Evolutionary conservation across 2,329 filamentous ascomycete species (phyloP), one percentile per base, ranked within the genome.

Genomic region (Colletotrichum theobromicola): DNA sequence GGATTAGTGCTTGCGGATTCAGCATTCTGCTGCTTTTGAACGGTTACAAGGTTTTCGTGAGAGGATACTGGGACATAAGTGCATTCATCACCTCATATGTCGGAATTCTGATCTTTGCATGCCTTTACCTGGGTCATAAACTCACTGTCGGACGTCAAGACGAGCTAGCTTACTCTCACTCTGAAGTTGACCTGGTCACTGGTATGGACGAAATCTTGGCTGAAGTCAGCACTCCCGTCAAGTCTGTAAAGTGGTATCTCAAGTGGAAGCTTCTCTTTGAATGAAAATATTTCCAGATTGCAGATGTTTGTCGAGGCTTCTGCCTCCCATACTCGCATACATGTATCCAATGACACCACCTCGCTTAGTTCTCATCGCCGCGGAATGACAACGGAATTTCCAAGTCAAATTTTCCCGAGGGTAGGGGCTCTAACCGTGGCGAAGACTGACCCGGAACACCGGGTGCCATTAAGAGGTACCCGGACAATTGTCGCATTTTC

Each of bases 41-140:
- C 79, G 93, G 93, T 5, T 94, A 94, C 82, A 91, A 90, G 10
- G 88, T 89, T 6, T 94, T 93, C 79, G 91, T 94, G 50, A 76
- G 89, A 0, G 84, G 85, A 4, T 84, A 87, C 9, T 94, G 93
- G 90, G 85, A 84, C 77, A 88, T 88, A 7, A 85, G 86, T 68
- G 84, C 87, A 53, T 94, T 94, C 79, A 93, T 94, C 75, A 87
- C 90, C 3, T 86, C 88, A 12, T 94, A 94, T 77, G 81, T 93
- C 77, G 92, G 91, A 76, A 79, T 94, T 70, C 90, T 94, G 32
- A 80, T 94, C 4, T 94, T 93, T 78, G 79, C 88, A 3, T 86
- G 89, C 4, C 81, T 93, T 16, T 93, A 89, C 77, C 67, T 88
- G 2, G 91, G 89, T 2, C 92, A 94, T 84, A 57, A 57, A 21